These are phyloP conservation scores for Ustilago tritici DNA, from an alignment of 1,284 basidiomycete species.

Conservation along the genomic window DNA sequence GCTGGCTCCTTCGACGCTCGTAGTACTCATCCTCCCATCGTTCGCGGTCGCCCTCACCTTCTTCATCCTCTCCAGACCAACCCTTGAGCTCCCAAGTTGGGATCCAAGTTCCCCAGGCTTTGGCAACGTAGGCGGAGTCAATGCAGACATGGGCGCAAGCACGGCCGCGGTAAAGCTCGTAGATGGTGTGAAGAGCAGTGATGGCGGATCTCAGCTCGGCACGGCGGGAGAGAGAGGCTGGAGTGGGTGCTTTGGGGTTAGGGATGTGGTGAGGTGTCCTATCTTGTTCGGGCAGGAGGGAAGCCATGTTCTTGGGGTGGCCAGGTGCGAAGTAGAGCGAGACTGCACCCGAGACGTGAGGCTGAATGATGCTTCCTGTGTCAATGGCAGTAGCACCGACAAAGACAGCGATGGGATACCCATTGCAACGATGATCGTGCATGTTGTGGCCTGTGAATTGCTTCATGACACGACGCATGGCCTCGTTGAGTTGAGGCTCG, in stretches of 20 bases:
- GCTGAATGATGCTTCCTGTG: constrained; percentile 52
- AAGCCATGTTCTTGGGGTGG: constrained; percentile 54
- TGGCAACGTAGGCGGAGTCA: constrained; percentile 63
- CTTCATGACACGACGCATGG: constrained; percentile 52
- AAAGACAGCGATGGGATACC: constrained; percentile 57
- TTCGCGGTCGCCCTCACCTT: constrained; percentile 28
- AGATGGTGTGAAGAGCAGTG: constrained; percentile 50
- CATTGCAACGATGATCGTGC: constrained; percentile 57
- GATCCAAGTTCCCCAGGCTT: constrained; percentile 65
- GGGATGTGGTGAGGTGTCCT: constrained; percentile 45
- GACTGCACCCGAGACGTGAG: constrained; percentile 39
- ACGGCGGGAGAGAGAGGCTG: constrained; percentile 48
- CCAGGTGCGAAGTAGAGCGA: constrained; percentile 55
- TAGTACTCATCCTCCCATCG: constrained; percentile 32
- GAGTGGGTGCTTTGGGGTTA: constrained; percentile 51
- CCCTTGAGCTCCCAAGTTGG: constrained; percentile 61
- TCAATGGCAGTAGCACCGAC: constrained; percentile 53
- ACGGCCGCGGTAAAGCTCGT: constrained; percentile 48
- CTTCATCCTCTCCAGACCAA: constrained; percentile 59
- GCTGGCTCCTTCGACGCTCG: constrained; percentile 32
- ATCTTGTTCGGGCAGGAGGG: constrained; percentile 48
- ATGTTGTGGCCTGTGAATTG: constrained; percentile 52
- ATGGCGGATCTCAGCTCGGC: constrained; percentile 57
- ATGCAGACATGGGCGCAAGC: constrained; percentile 63
- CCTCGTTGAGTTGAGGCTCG: constrained; percentile 49